Base-by-base conservation (phyloP, 441 rosid genomes). In the Breynia disticha region DNA sequence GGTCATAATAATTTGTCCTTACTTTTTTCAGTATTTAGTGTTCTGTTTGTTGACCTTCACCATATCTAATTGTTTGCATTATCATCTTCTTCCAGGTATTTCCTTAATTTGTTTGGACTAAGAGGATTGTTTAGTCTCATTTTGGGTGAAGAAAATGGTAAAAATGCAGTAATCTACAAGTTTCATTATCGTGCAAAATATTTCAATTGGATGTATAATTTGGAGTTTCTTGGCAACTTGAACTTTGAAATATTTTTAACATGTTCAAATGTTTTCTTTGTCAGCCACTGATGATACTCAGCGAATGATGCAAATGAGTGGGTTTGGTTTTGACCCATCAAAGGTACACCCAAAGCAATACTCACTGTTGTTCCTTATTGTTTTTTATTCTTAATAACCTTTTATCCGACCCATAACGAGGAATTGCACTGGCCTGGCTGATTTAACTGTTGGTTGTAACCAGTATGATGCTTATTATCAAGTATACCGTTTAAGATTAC, bases 301-400 rank as follows among this genome's bases (percentile, higher is more conserved):
- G 61, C 79, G 95, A 7, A 93, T 93, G 99, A 93, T 93, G 99
- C 99, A 93, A 81, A 93, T 89, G 97, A 72, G 97, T 72, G 99
- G 97, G 5, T 83, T 93, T 75, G 99, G 99, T 60, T 68, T 82
- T 45, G 95, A 89, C 72, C 87, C 97, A 20, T 24, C 88, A 63
- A 89, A 80, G 93, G 97, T 89, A 76, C 28, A 48, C 38, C 51
- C 57, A 47, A 44, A 46, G n/a, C 54, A 52, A 41, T 28, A 49
- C 28, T 50, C 19, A 28, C 17, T 21, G 62, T 60, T 45, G 13
- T 41, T 41, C 15, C 44, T 41, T 41, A 41, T 32, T 9, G 7
- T 10, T 11, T 28, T 12, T 28, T 28, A 4, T 28, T 28, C 35
- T 28, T 28, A 28, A 28, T 28, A 28, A 28, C 5, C 35, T 28